Evolutionary conservation across 2,329 filamentous ascomycete genomes (phyloP), one percentile per base, ranked within the genome.

Genomic region (Leptographium wingfieldii): DNA sequence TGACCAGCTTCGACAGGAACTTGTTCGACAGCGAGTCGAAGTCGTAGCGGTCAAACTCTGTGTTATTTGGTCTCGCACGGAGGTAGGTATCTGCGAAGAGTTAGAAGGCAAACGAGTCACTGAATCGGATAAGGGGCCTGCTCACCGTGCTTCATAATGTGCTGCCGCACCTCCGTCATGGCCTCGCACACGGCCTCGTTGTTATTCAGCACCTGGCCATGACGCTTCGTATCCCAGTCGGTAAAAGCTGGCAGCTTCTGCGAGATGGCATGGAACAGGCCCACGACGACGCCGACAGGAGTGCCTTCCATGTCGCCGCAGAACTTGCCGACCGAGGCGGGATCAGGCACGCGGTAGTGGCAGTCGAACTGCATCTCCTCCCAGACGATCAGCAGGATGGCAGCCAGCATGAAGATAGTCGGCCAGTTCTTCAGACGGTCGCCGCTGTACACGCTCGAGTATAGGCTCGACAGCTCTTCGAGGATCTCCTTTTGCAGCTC

Each of bases 351-450:
- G 58, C 92, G 88, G 80, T 96, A 97, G 76, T 96, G 90, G 80
- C 89, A 95, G 76, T 97, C 92, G 70, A 96, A 97, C 73, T 97
- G 92, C 85, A 97, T 96, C 80, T 96, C 88, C 73, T 97, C 92
- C 92, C 92, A 97, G 25, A 97, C 90, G 12, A 90, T 90, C 55
- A 97, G 80, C 40, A 97, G 83, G 64, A 97, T 94, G 5, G 90
- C 92, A 11, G 92, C 92, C 60, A 96, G 80, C 83, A 97, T 95
- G 80, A 96, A 97, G 72, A 97, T 97, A 56, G 92, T 96, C 2
- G 92, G 92, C 92, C 92, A 97, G 77, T 96, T 95, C 84, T 96
- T 96, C 67, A 96, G 83, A 74, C 95, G 92, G 73, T 96, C 92
- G 62, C 92, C 92, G 68, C 88, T 95, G 80, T 97, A 97, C 53